Base-by-base conservation (phyloP, 805 yeast genomes). In the Cyberlindnera suaveolens region DNA sequence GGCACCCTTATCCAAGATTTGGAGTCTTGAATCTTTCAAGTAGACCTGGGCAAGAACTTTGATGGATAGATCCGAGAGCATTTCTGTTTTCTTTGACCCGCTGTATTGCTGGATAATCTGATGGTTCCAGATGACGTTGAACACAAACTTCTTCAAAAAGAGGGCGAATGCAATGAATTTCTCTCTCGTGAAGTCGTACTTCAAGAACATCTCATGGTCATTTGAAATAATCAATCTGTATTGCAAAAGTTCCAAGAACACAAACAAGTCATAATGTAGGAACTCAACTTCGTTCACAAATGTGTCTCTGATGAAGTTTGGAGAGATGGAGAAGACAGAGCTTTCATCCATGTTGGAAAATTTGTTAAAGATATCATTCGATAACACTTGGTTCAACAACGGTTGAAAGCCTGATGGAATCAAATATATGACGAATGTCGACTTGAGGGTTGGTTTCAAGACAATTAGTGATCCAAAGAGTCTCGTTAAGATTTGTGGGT, bases 191-290 rank as follows among this genome's bases (percentile, higher is more conserved):
- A 64, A 58, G 4, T 54, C 66, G 17, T 70, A 71, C 6, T 60
- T 64, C 10, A 57, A 60, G 43, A 75, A 72, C 38, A 81, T 62
- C 50, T 81, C 90, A 10, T 66, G 62, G 54, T 85, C 95, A 49
- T 78, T 82, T 2, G 85, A 74, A 8, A 85, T 77, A 20, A 77
- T 71, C 34, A 85, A 61, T 75, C 85, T 75, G 52, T 80, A 82
- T 1, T 88, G 78, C 46, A 79, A 72, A 9, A 83, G 55, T 49
- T 84, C 87, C 44, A 82, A 68, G 46, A 80, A 74, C 1, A 81
- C 56, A 36, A 65, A 68, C 2, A 83, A 56, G 29, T 64, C 63
- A 29, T 54, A 47, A 46, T 57, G 56, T n/a, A 57, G 34, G 38
- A 62, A 44, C 18, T 34, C 37, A 11, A 34, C n/a, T 11, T 45